phyloP scores from a whole-genome alignment of 768 basidiomycete species.

The Tulasnella sp. region DNA sequence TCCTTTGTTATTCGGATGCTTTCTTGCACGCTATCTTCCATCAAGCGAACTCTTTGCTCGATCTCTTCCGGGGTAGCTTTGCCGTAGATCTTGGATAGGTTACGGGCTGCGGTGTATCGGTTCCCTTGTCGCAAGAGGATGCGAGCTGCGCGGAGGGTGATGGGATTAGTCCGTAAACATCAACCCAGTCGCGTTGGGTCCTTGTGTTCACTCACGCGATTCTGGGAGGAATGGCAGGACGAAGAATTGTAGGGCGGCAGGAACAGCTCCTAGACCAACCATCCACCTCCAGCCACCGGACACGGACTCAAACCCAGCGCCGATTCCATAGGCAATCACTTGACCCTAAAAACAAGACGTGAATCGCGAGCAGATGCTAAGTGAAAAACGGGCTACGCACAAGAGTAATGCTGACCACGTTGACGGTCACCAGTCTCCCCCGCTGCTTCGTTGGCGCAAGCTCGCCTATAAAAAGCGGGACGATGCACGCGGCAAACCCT shows the following conservation, averaged over 20 bases:
- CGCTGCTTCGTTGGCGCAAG: slow-evolving; percentile 60
- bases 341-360: slow-evolving; percentile 33
- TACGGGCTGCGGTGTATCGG: slow-evolving; percentile 42
- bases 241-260: slow-evolving; percentile 55
- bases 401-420: slow-evolving; percentile 70
- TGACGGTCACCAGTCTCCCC: slow-evolving; percentile 72
- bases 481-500: slow-evolving; percentile 67
- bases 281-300: slow-evolving; percentile 73
- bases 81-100: slow-evolving; percentile 63
- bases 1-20: slow-evolving; percentile 54
- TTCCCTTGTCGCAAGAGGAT: slow-evolving; percentile 55
- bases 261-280: slow-evolving; percentile 67
- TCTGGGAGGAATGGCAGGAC: slow-evolving; percentile 65
- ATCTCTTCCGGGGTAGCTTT: slow-evolving; percentile 56
- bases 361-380: too few species aligned
- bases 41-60: slow-evolving; percentile 46
- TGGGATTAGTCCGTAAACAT: not conserved
- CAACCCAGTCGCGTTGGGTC: not conserved
- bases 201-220: slow-evolving; percentile 48
- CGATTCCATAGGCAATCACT: slow-evolving; percentile 69
- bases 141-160: slow-evolving; percentile 38
- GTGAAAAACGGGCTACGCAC: too few species aligned
- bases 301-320: slow-evolving; percentile 54
- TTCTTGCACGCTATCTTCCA: slow-evolving; percentile 51
- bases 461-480: slow-evolving; percentile 79